A percentile compares a stretch with the other conserved stretches of the same genome.
Evolutionary conservation across 805 yeast genomes (phyloP).

Genomic region (Yamadazyma endophytica): DNA sequence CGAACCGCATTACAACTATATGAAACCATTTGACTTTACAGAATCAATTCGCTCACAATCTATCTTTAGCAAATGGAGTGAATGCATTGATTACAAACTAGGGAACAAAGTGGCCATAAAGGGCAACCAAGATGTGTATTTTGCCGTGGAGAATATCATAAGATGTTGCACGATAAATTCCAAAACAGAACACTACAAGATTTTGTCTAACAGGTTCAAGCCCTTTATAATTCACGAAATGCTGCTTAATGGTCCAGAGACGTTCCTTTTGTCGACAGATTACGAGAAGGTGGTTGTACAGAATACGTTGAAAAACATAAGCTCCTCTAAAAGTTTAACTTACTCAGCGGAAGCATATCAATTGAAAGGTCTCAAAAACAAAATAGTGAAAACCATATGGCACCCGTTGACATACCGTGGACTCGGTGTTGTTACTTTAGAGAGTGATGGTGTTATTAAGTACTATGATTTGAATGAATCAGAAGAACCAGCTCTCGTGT

Average conservation of each 20-base stretch:
- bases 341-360: conserved; percentile 9
- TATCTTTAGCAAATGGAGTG: conserved; percentile 8
- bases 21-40: conserved; percentile 1
- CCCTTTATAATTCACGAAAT: conserved; percentile 28
- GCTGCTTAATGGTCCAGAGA: conserved; percentile 36
- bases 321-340: conserved; percentile 4
- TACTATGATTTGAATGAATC: conserved; percentile 5
- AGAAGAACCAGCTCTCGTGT: conserved; percentile 1
- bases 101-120: conserved; percentile 9
- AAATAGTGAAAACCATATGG: conserved; percentile 23
- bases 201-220: conserved; percentile 4
- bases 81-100: not conserved
- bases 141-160: conserved; percentile 27
- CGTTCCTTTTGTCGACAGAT: conserved; percentile 27
- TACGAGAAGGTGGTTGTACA: conserved; percentile 7
- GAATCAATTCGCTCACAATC: conserved; percentile 7
- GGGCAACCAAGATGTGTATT: conserved; percentile 23
- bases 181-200: conserved; percentile 15
- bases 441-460: conserved; percentile 13
- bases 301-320: conserved; percentile 1
- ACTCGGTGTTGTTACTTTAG: conserved; percentile 21
- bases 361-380: conserved; percentile 12
- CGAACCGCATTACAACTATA: too few relatives aligned
- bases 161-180: conserved; percentile 25
- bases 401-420: conserved; percentile 17